phyloP scores from a whole-genome alignment of 345 rosid species.

The Rhodamnia argentea region DNA sequence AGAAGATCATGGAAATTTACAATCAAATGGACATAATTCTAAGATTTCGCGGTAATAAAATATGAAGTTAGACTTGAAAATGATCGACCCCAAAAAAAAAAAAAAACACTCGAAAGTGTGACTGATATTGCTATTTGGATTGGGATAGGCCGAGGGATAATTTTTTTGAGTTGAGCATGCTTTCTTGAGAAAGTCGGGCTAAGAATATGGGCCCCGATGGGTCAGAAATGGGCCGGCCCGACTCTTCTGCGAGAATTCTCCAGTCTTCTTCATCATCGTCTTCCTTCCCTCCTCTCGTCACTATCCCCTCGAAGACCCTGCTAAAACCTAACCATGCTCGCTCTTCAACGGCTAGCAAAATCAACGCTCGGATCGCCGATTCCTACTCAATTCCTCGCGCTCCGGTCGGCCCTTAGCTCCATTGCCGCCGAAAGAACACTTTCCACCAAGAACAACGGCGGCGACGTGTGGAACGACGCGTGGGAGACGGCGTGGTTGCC shows the following conservation, averaged over 20 bases:
- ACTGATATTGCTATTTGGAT: background rate
- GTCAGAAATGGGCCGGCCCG: background rate
- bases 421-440: background rate
- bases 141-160: background rate
- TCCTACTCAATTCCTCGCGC: background rate
- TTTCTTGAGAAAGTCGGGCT: background rate
- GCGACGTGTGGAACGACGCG: constrained; percentile 86
- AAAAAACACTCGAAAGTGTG: background rate
- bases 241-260: background rate
- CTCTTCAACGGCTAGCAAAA: constrained; percentile 13
- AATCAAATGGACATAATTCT: background rate
- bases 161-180: background rate
- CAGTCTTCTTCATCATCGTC: background rate
- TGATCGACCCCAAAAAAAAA: too few species aligned
- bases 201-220: background rate
- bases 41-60: background rate
- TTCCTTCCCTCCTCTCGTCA: background rate
- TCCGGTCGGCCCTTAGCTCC: background rate
- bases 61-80: background rate
- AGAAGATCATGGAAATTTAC: background rate
- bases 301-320: background rate
- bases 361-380: background rate
- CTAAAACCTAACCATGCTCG: constrained; percentile 14
- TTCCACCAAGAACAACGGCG: constrained; percentile 19
- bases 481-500: constrained; percentile 96